Evolutionary conservation across 345 rosid genomes (phyloP).

Genomic region (Balakata baccata): DNA sequence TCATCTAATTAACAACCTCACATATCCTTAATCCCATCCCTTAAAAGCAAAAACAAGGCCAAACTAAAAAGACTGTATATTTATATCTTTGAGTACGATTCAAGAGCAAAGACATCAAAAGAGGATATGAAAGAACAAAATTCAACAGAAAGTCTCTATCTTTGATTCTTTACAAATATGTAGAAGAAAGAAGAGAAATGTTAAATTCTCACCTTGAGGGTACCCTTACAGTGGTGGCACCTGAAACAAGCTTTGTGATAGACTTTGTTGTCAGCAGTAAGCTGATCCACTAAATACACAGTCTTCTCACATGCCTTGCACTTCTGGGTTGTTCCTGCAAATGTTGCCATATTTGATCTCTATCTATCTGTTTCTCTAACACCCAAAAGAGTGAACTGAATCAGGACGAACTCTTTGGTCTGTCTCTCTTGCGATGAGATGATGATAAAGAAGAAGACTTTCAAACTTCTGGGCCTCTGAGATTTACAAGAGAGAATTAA

Average conservation of each 20-base stretch:
- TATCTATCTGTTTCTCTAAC: not conserved
- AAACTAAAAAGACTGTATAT: not conserved
- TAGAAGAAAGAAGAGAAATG: not conserved
- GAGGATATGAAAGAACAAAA: not conserved
- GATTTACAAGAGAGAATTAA: not conserved
- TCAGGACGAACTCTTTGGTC: not conserved
- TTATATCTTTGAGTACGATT: not conserved
- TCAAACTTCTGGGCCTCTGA: conserved; percentile 1
- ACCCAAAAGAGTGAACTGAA: not conserved
- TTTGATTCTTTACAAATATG: not conserved
- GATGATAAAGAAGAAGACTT: not conserved
- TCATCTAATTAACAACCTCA: conserved; percentile 4
- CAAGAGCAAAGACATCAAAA: not conserved
- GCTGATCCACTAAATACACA: conserved; percentile 51
- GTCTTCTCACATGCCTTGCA: conserved; percentile 52
- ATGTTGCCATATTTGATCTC: conserved; percentile 34
- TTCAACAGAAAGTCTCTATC: not conserved
- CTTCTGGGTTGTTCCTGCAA: conserved; percentile 52
- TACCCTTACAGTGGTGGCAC: conserved; percentile 52
- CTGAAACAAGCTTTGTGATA: conserved; percentile 50
- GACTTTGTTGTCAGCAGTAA: conserved; percentile 41
- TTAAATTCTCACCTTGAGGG: conserved; percentile 35
- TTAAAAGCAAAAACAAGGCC: too few relatives aligned
- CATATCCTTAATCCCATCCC: not conserved
- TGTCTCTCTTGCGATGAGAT: not conserved